These are phyloP conservation scores for Claviceps citrina DNA, from an alignment of 2,329 filamentous ascomycete genomes.

Conservation along the genomic window DNA sequence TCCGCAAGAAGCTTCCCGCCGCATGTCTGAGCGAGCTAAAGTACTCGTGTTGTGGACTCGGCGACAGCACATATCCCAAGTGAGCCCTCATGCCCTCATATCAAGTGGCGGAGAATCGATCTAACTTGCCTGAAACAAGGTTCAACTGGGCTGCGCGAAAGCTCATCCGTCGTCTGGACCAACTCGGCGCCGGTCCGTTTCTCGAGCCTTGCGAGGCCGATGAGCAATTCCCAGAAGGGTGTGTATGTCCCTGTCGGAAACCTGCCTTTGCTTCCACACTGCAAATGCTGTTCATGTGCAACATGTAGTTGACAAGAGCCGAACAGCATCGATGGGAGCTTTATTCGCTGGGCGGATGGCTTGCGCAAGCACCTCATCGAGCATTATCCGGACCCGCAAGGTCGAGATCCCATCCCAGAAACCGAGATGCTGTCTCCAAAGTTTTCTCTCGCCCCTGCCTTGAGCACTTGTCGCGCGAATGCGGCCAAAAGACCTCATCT, in stretches of 20 bases:
- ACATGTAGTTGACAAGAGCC: neutral
- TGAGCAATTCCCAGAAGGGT: conserved; percentile 88
- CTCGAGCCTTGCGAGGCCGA: conserved; percentile 75
- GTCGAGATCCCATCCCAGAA: conserved; percentile 53
- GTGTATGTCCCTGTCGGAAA: conserved; percentile 16
- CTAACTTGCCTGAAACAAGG: conserved; percentile 25
- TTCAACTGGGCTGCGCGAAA: conserved; percentile 91
- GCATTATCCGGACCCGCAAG: conserved; percentile 53
- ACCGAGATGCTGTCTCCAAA: conserved; percentile 62
- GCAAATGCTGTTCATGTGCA: too few relatives aligned
- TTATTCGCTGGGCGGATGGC: conserved; percentile 59
- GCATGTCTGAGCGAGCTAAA: conserved; percentile 51
- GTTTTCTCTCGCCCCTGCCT: conserved; percentile 27
- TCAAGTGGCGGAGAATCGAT: neutral
- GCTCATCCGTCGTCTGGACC: conserved; percentile 65
- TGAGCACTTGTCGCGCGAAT: conserved; percentile 5
- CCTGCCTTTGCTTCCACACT: neutral
- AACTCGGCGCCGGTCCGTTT: conserved; percentile 66
- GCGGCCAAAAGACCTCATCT: neutral
- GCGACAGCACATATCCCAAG: conserved; percentile 90
- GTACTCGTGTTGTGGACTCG: conserved; percentile 80
- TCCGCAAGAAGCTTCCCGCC: conserved; percentile 61
- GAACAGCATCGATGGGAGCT: conserved; percentile 61
- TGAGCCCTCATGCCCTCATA: conserved; percentile 24
- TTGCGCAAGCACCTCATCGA: conserved; percentile 52